Base-by-base conservation (phyloP, 768 basidiomycete genomes). In the Tulasnella sp. region DNA sequence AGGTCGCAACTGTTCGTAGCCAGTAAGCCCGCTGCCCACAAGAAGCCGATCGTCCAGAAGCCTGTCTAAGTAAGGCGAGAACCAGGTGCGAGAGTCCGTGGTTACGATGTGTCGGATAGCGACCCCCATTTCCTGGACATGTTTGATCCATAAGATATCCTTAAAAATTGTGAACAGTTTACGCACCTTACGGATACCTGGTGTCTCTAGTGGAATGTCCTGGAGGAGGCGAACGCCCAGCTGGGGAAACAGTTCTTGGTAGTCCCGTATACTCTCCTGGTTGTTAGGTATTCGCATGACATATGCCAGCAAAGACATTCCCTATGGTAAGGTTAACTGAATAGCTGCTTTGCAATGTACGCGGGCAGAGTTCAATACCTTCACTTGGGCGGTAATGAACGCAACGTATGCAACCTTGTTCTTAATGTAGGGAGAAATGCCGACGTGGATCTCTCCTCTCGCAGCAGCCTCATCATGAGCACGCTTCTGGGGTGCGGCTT, bases 251-350 rank as follows among this genome's bases (percentile, higher is more conserved):
- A 77, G 80, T 66, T 94, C 87, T 8, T 84, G 82, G 63, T 90
- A 87, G 2, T 78, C 72, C 39, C 86, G 81, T 56, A 82, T 77
- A 48, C 83, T 79, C 36, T 77, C 75, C 9, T 23, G 31, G 12
- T 40, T 17, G 21, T 35, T 69, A 43, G 75, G 71, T 65, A 82
- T 73, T 49, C 93, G 79, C 63, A 93, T 80, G 19, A 93, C 81
- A 72, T 90, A 96, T 1, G 91, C 88, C 37, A 97, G 73, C 66
- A 88, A 93, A 2, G 91, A 93, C 63, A 97, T 78, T 68, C 91
- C 84, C 90, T 93, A 63, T 19, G 32, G 51, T 11, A 39, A 31
- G 14, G n/a, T n/a, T n/a, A n/a, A n/a, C n/a, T 9, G n/a, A 21
- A 21, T 19, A n/a, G 37, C 11, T 39, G 51, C 19, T n/a, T n/a